Conservation (phyloP, 1,139 yeast species). For the Sugiyamaella pinicola region DNA sequence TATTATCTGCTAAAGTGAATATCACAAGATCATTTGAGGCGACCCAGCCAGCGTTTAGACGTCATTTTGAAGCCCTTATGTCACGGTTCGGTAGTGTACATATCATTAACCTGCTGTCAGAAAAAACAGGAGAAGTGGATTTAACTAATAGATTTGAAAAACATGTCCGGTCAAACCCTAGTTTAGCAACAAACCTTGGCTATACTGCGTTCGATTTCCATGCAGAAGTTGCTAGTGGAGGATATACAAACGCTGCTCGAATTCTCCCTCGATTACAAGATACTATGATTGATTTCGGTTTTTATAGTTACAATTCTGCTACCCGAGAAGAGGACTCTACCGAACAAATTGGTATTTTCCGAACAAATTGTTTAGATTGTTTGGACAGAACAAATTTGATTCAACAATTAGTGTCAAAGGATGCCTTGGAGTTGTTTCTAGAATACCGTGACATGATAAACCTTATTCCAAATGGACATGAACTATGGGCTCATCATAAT, state of each 20-base stretch:
- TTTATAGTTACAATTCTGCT: slow-evolving; percentile 60
- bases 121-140: slow-evolving; percentile 75
- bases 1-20: slow-evolving; percentile 75
- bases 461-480: slow-evolving; percentile 46
- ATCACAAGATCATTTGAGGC: slow-evolving; percentile 89
- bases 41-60: slow-evolving; percentile 84
- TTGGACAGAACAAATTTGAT: slow-evolving; percentile 90
- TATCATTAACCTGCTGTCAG: slow-evolving; percentile 77
- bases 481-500: slow-evolving; percentile 68
- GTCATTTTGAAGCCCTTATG: slow-evolving; percentile 71
- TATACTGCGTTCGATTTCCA: slow-evolving; percentile 92
- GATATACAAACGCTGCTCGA: slow-evolving; percentile 79
- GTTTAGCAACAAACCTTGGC: slow-evolving; percentile 44
- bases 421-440: slow-evolving; percentile 67
- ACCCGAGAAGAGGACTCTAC: slow-evolving; percentile 54
- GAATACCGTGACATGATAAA: slow-evolving; percentile 47
- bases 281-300: slow-evolving; percentile 76
- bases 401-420: slow-evolving; percentile 78
- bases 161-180: slow-evolving; percentile 51
- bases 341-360: slow-evolving; percentile 84
- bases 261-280: slow-evolving; percentile 65
- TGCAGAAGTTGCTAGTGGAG: slow-evolving; percentile 83
- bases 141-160: slow-evolving; percentile 65
- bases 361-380: slow-evolving; percentile 94
- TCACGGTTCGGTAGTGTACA: slow-evolving; percentile 85